These are phyloP conservation scores for Aureococcus anophagefferens DNA, from an alignment of 108 stramenopile genomes.

Conservation along the genomic window DNA sequence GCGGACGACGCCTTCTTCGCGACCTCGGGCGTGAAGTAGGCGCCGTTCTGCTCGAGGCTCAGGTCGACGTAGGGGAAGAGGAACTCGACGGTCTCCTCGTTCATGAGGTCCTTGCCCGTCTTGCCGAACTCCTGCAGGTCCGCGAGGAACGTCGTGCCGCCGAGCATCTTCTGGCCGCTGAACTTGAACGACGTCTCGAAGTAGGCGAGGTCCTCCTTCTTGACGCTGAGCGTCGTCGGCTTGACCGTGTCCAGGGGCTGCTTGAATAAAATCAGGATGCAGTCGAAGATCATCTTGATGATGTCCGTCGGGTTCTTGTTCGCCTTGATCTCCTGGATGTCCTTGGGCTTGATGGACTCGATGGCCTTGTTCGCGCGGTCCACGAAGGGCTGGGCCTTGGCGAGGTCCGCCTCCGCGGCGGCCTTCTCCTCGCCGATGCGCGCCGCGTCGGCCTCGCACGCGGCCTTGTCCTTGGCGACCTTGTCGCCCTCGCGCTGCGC, in stretches of 20 bases:
- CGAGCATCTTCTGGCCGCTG: constrained; percentile 60
- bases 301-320: constrained; percentile 71
- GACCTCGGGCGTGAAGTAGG: constrained; percentile 44
- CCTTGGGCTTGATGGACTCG: constrained; percentile 66
- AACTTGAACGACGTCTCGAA: constrained; percentile 72
- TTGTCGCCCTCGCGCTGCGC: constrained; percentile 72
- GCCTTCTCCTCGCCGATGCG: constrained; percentile 68
- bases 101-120: constrained; percentile 68
- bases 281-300: constrained; percentile 80
- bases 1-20: constrained; percentile 75
- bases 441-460: constrained; percentile 65
- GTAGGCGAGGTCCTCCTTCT: constrained; percentile 64
- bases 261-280: constrained; percentile 72
- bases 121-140: constrained; percentile 66
- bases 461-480: constrained; percentile 61
- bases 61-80: constrained; percentile 69
- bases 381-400: constrained; percentile 78
- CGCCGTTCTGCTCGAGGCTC: constrained; percentile 21
- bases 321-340: constrained; percentile 77
- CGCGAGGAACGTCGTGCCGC: constrained; percentile 60
- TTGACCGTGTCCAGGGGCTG: constrained; percentile 43
- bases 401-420: constrained; percentile 63
- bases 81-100: constrained; percentile 82
- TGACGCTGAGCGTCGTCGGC: constrained; percentile 54
- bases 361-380: constrained; percentile 77